Conservation (phyloP, 257 asterid genomes). For the Linderniella brevidens region DNA sequence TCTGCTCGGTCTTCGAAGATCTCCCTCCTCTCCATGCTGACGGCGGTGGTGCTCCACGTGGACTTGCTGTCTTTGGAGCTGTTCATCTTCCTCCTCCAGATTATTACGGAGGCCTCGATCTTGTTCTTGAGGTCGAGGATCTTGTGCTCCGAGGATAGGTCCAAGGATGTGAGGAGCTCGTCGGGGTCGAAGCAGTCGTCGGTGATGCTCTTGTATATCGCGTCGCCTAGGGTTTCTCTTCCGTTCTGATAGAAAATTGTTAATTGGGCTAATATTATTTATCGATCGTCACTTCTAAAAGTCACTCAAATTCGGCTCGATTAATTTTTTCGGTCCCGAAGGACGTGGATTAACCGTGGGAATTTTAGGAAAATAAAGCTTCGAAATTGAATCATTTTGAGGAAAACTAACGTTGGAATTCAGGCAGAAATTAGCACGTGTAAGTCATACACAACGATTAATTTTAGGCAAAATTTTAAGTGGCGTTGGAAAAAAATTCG, state of each 20-base stretch:
- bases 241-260: constrained; percentile 34
- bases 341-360: no score
- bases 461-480: no score
- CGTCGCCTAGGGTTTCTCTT: constrained; percentile 70
- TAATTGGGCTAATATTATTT: no score
- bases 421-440: no score
- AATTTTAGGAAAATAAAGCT: no score
- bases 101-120: constrained; percentile 76
- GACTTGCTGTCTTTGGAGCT: constrained; percentile 60
- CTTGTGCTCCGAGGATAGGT: constrained; percentile 64
- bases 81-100: constrained; percentile 76
- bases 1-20: constrained; percentile 75
- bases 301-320: no score
- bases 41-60: constrained; percentile 40
- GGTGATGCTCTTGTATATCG: constrained; percentile 59
- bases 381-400: no score
- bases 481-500: no score
- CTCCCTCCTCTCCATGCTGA: constrained; percentile 75
- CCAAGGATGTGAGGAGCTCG: constrained; percentile 31
- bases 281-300: no score
- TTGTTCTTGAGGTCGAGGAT: constrained; percentile 70
- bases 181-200: constrained; percentile 65
- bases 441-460: no score
- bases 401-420: no score
- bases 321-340: no score